Base-by-base conservation (phyloP, 2,329 filamentous ascomycete species). In the Sarocladiaceae sp. region DNA sequence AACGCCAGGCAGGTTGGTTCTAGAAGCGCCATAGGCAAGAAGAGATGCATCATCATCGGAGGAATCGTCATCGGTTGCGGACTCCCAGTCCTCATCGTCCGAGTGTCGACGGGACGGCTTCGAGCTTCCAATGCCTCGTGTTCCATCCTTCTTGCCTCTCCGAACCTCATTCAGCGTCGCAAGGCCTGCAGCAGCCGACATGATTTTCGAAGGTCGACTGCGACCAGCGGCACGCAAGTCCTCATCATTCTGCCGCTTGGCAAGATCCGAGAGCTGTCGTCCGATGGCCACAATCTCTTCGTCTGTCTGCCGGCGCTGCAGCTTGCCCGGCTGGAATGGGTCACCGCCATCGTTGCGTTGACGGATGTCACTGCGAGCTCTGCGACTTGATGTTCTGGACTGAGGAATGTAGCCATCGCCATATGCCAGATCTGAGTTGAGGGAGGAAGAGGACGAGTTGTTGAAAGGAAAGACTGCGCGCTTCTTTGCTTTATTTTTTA, bases 381-480 rank as follows among this genome's bases (percentile, higher is more conserved):
- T 23, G 17, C 51, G 11, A 40, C 52, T 37, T 10, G 29, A 61
- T 11, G 52, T 35, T 55, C 64, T 68, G 8, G 59, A 54, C 31
- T 69, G 67, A 55, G 74, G 75, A 44, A 80, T 71, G 56, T 78
- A 85, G 15, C 82, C 84, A 52, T 71, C 75, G 10, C 85, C 84
- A 62, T 87, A 88, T 10, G 84, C 84, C 55, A 88, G 69, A 62
- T 89, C 86, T 18, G 79, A 81, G 64, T 87, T 83, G 52, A 87
- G 73, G 1, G 83, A 86, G 0, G 83, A 87, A 2, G 82, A 85
- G 1, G 84, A 88, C 2, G 80, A 84, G 59, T 84, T 86, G 52
- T 65, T 74, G 59, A 83, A 77, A 53, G 75, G 78, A 37, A 84
- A 74, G 51, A 86, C 76, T 53, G 81, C 76, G 35, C 74, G 73